phyloP scores from a whole-genome alignment of 345 rosid genomes.

The Citrus unshiu region DNA sequence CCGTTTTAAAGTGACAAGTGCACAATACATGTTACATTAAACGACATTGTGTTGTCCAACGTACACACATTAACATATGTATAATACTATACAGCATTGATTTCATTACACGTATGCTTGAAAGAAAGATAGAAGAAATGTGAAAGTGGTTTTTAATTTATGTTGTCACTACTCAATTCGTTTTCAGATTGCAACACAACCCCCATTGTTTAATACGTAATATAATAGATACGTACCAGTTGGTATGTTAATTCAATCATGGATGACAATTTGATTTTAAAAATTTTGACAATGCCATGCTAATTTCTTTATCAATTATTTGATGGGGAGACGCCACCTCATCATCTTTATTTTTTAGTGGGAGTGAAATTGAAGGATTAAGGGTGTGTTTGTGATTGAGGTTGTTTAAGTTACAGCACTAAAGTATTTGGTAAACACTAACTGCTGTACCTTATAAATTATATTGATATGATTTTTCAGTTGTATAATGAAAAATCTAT shows the following conservation, averaged over 20 bases:
- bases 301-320: too few species aligned
- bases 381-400: too few species aligned
- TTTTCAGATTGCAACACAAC: neutral
- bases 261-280: too few species aligned
- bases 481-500: too few species aligned
- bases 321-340: neutral
- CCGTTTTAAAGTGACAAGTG: too few species aligned
- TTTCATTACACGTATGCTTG: neutral
- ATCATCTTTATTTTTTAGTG: neutral
- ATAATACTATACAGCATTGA: neutral
- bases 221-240: too few species aligned
- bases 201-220: too few species aligned
- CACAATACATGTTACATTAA: neutral
- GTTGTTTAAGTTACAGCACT: accelerated
- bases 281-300: neutral
- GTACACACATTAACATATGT: too few species aligned
- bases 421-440: too few species aligned
- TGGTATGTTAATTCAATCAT: too few species aligned
- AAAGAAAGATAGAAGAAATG: neutral
- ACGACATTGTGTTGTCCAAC: neutral
- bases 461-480: too few species aligned
- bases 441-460: too few species aligned
- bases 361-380: neutral
- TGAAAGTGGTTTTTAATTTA: neutral
- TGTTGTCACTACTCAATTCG: neutral